Evolutionary conservation across 1,139 yeast genomes (phyloP).

Genomic region (Sugiyamaella japonica): DNA sequence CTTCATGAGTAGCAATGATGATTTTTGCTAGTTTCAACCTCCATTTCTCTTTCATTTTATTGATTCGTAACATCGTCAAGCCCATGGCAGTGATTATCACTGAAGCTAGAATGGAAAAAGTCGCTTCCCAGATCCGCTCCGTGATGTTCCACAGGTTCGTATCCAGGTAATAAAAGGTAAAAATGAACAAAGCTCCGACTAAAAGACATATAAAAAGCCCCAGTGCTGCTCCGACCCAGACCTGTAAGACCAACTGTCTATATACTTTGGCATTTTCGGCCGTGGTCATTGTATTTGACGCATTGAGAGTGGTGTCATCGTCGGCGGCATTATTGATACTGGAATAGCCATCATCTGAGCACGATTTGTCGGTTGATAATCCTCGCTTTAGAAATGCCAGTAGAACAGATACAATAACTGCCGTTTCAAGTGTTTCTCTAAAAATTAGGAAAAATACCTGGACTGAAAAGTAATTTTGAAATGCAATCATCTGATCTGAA

Average conservation of each 20-base stretch:
- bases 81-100: constrained; percentile 88
- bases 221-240: constrained; percentile 76
- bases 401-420: constrained; percentile 79
- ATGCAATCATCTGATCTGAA: constrained; percentile 22
- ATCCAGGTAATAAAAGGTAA: constrained; percentile 73
- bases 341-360: constrained; percentile 10
- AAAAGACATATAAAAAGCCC: constrained; percentile 75
- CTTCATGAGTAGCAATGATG: constrained; percentile 45
- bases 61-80: constrained; percentile 76
- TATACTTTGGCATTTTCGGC: constrained; percentile 42
- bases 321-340: neutral
- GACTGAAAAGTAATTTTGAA: constrained; percentile 60
- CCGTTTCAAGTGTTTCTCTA: constrained; percentile 85
- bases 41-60: constrained; percentile 89
- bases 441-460: constrained; percentile 86
- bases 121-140: constrained; percentile 90
- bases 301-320: neutral
- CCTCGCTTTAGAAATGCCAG: constrained; percentile 77
- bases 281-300: neutral
- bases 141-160: constrained; percentile 79
- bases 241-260: constrained; percentile 60
- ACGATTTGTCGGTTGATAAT: constrained; percentile 31
- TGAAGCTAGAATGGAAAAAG: constrained; percentile 78
- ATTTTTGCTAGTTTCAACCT: constrained; percentile 61
- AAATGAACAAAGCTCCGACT: constrained; percentile 73